Evolutionary conservation across 2,329 filamentous ascomycete species (phyloP), one percentile per base, ranked within the genome.

Genomic region (Talaromyces sp.): DNA sequence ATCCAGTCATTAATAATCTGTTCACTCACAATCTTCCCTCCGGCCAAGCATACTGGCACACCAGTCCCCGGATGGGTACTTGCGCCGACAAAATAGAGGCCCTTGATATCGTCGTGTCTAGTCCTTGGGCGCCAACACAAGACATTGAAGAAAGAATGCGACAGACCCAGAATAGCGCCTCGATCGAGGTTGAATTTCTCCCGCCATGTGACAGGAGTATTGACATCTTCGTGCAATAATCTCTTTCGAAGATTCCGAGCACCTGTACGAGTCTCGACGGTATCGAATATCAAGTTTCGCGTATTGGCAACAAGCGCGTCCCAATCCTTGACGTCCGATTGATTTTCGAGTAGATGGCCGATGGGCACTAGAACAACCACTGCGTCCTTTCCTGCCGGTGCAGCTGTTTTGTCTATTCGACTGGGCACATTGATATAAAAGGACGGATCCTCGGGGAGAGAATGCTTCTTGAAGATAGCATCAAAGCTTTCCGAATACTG

Each of bases 391-490:
- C 84, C 87, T 2, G 81, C 75, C 0, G 90, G 90, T 0, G 90
- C 89, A 0, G 90, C 90, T 0, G 83, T 83, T 0, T 86, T 79
- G 69, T 92, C 90, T 7, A 91, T 83, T 13, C 89, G 84, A 56
- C 85, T 89, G 0, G 90, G 90, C 0, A 92, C 89, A 72, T 92
- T 91, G 76, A 92, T 85, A 76, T 92, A 92, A 80, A 92, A 93
- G 64, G 86, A 89, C 0, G 90, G 90, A 66, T 91, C 83, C 1
- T 83, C 75, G 1, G 90, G 90, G 8, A 92, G 86, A 2, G 83
- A 78, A 67, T 91, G 87, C 34, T 85, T 79, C 69, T 89, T 86
- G 82, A 93, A 92, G 66, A 92, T 92, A 66, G 85, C 84, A 75
- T 92, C 89, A 71, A 92, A 92, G n/a, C 85, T 88, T 70, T 90